Base-by-base conservation (phyloP, 2,329 filamentous ascomycete species). In the Volutella citrinella region DNA sequence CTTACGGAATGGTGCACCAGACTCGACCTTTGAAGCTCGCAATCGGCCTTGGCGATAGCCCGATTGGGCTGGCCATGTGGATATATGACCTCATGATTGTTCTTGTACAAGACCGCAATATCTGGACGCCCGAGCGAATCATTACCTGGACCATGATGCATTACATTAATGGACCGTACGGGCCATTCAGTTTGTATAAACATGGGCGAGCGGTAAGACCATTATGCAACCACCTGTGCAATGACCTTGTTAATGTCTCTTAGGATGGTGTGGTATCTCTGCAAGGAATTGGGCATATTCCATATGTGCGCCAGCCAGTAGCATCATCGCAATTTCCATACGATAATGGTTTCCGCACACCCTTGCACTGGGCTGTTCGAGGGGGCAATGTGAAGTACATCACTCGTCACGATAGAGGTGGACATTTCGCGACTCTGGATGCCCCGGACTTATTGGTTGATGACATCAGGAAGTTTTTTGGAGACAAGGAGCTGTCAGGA, bases 1-100 rank as follows among this genome's bases (percentile, higher is more conserved):
- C 9, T 65, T 57, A 28, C 51, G 76, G 23, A 76, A 77, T 46
- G 72, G 72, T 0, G 70, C 60, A 7, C 46, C 40, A 45, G 7
- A 31, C 33, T 3, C 30, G 32, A 7, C 42, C 43, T 3, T 22
- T 36, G 2, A 31, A 34, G 13, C 6, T 36, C 12, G 11, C 30
- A 12, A 19, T 39, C 22, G n/a, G 29, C 5, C 20, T 46, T 4
- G 6, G 16, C 3, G 43, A 46, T 10, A 46, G 39, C 8, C 43
- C 43, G 1, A 31, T 46, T 3, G 43, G 28, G 6, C 29, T 31
- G 14, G 18, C 32, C 2, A 32, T 30, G 9, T 46, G 42, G 35
- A 19, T 40, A 6, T 46, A 42, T 20, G 35, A 43, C 16, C 32
- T 37, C 6, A 24, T 46, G 17, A n/a, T n/a, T n/a, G n/a, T n/a